phyloP scores from a whole-genome alignment of 78 protist species.

The Protostelium mycophagum region DNA sequence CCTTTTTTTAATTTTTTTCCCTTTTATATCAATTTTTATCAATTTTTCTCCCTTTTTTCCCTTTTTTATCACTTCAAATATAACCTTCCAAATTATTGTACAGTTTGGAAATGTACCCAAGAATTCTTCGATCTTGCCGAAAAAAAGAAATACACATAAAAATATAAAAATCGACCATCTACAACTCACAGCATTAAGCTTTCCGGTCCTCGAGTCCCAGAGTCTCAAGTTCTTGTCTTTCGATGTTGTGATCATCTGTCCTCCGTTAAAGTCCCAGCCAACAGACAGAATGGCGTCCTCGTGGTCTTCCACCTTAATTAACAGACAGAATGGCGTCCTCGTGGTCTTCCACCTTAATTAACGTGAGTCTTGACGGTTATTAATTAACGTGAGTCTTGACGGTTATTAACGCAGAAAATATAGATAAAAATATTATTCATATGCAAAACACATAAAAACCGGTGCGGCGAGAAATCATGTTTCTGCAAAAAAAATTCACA shows the following conservation, averaged over 20 bases:
- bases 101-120: too few species aligned
- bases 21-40: too few species aligned
- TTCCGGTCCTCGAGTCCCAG: slow-evolving; percentile 77
- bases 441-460: too few species aligned
- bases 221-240: slow-evolving; percentile 77
- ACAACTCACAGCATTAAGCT: slow-evolving; percentile 17
- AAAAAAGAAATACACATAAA: not conserved
- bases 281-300: slow-evolving; percentile 51
- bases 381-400: too few species aligned
- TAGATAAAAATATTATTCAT: too few species aligned
- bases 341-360: slow-evolving; percentile 1
- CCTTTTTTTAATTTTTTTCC: too few species aligned
- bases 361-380: too few species aligned
- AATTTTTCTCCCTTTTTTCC: too few species aligned
- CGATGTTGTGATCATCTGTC: slow-evolving; percentile 40
- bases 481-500: not conserved
- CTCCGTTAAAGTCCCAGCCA: slow-evolving; percentile 57
- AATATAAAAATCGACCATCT: not conserved
- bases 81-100: too few species aligned
- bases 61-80: too few species aligned
- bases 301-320: slow-evolving; percentile 1
- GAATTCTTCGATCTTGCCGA: not conserved
- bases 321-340: slow-evolving; percentile 35
- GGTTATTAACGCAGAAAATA: too few species aligned
- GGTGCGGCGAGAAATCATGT: too few species aligned